phyloP scores from a whole-genome alignment of 176 grass and related monocot species.

The Tillandsia leiboldiana region DNA sequence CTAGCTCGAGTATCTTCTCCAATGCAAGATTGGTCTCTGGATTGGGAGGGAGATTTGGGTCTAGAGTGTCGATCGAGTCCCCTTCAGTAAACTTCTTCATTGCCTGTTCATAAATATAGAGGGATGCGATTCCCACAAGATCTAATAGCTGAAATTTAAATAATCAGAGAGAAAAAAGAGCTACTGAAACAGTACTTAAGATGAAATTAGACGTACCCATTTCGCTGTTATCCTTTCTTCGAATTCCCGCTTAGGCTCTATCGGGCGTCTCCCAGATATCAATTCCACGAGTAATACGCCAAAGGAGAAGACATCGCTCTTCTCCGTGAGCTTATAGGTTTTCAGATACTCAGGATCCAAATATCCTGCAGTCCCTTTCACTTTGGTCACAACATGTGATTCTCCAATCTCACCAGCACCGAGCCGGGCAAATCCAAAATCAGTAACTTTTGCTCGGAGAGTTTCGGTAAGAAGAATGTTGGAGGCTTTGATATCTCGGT shows the following conservation, averaged over 20 bases:
- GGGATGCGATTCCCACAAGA: too few relatives aligned
- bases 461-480: conserved; percentile 69
- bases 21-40: conserved; percentile 23
- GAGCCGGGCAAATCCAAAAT: conserved; percentile 87
- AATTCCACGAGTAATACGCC: conserved; percentile 78
- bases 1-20: conserved; percentile 59
- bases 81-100: conserved; percentile 40
- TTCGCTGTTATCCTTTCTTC: conserved; percentile 48
- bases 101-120: conserved; percentile 23
- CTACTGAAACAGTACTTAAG: not conserved
- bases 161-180: too few relatives aligned
- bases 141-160: too few relatives aligned
- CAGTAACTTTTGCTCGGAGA: conserved; percentile 83
- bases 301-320: conserved; percentile 95
- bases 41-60: conserved; percentile 36
- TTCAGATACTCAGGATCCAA: conserved; percentile 90
- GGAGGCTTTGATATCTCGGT: conserved; percentile 49
- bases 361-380: conserved; percentile 95
- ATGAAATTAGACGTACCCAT: conserved; percentile 35
- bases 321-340: conserved; percentile 88
- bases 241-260: conserved; percentile 60
- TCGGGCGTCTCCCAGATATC: conserved; percentile 45
- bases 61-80: conserved; percentile 40
- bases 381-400: conserved; percentile 61
- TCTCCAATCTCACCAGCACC: conserved; percentile 24